Evolutionary conservation across 106 monocot genomes (phyloP).

Genomic region (Gastrodia elata): DNA sequence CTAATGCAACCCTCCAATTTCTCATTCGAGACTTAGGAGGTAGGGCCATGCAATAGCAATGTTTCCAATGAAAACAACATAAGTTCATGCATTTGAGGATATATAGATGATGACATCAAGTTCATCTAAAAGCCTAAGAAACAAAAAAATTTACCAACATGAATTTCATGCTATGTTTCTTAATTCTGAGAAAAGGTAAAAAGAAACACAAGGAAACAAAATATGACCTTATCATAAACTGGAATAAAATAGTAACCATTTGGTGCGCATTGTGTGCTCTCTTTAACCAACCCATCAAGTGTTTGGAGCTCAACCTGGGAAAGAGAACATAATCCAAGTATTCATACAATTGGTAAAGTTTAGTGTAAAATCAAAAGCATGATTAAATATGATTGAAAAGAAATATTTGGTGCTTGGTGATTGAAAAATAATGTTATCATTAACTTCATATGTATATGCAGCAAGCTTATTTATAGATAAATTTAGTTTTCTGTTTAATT

Average conservation of each 20-base stretch:
- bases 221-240: constrained; percentile 82
- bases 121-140: neutral
- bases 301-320: constrained; percentile 87
- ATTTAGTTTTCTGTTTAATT: neutral
- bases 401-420: neutral
- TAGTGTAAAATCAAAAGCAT: neutral
- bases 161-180: neutral
- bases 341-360: neutral
- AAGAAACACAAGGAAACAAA: neutral
- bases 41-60: too few species aligned
- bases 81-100: neutral
- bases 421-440: neutral
- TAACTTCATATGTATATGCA: neutral
- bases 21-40: too few species aligned
- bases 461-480: neutral
- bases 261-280: constrained; percentile 91
- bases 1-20: too few species aligned
- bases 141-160: neutral
- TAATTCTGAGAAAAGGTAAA: neutral
- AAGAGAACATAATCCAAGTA: neutral
- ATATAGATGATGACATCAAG: neutral
- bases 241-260: constrained; percentile 99
- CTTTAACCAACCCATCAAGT: constrained; percentile 79
- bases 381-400: neutral
- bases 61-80: too few species aligned